Base-by-base conservation (phyloP, 2,329 filamentous ascomycete genomes). In the Beauveria australis region DNA sequence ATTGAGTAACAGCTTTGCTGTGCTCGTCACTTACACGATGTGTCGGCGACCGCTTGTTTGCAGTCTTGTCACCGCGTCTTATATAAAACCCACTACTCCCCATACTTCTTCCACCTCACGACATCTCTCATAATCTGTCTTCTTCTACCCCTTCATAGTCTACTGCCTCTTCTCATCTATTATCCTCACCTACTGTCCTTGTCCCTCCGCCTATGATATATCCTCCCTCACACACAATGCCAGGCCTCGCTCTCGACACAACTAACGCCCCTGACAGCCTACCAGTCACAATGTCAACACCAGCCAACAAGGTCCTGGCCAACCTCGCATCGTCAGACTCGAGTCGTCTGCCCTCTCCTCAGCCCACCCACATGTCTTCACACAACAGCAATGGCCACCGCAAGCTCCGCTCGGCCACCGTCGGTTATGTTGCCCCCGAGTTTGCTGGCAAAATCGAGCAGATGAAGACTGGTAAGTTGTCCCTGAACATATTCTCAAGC, bases 361-460 rank as follows among this genome's bases (percentile, higher is more conserved):
- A 95, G 72, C 91, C 92, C 28, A 92, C 91, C 61, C 91, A 96
- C 74, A 79, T 83, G 61, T 76, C 69, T 75, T 76, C 71, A 68
- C 77, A 73, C 67, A 77, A 81, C 70, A 75, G 81, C 72, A 82
- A 87, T 74, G 83, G 84, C 61, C 86, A 91, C 72, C 84, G 89
- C 60, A 81, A 93, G 60, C 79, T 97, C 62, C 90, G 92, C 22
- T 94, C 94, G 66, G 89, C 91, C 67, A 94, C 92, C 33, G 89
- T 95, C 43, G 94, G 94, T 70, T 99, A 99, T 78, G 88, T 96
- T 65, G 92, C 94, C 26, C 92, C 93, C 52, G 91, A 92, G 64
- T 99, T 99, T 71, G 87, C 91, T 73, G 94, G 93, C 72, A 97
- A 96, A 79, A 81, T 86, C 65, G 86, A 91, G 72, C 94, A 99